phyloP scores from a whole-genome alignment of 78 protist genomes.

The Emiliania huxleyi region DNA sequence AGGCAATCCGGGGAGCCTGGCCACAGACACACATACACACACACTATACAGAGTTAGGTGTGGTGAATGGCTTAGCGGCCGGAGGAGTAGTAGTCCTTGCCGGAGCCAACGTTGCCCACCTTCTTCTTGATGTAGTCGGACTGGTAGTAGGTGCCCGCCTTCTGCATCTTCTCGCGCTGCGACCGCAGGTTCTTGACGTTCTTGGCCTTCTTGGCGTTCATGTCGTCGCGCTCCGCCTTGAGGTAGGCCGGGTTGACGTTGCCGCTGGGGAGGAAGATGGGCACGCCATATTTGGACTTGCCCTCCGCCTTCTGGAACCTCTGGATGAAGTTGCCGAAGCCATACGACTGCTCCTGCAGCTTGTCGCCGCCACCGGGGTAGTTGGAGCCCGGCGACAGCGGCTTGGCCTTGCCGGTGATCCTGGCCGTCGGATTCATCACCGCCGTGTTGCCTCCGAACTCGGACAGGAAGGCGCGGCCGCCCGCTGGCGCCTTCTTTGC shows the following conservation, averaged over 20 bases:
- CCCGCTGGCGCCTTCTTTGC: too few species aligned
- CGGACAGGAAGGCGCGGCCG: too few species aligned
- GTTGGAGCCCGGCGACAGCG: neutral
- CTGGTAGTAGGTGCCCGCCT: neutral
- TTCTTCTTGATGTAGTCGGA: neutral
- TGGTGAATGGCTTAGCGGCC: neutral
- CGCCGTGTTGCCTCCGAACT: too few species aligned
- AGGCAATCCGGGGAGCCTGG: too few species aligned
- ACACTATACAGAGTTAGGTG: too few species aligned
- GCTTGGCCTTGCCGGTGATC: neutral
- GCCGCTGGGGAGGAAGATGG: neutral
- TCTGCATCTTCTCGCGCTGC: neutral
- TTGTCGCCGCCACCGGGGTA: neutral
- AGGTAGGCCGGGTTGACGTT: neutral
- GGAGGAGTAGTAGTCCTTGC: neutral
- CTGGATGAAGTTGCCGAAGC: neutral
- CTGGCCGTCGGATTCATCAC: too few species aligned
- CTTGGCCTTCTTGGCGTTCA: neutral
- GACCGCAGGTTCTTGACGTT: neutral
- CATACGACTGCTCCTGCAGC: neutral
- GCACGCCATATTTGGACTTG: too few species aligned
- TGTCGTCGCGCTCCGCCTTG: neutral
- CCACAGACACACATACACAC: too few species aligned
- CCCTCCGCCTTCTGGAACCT: neutral
- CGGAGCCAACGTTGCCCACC: neutral